A percentile compares a stretch with the other conserved stretches of the same genome.
Conservation (phyloP, 495 filamentous ascomycete genomes). For the Penicillium flavigenum region DNA sequence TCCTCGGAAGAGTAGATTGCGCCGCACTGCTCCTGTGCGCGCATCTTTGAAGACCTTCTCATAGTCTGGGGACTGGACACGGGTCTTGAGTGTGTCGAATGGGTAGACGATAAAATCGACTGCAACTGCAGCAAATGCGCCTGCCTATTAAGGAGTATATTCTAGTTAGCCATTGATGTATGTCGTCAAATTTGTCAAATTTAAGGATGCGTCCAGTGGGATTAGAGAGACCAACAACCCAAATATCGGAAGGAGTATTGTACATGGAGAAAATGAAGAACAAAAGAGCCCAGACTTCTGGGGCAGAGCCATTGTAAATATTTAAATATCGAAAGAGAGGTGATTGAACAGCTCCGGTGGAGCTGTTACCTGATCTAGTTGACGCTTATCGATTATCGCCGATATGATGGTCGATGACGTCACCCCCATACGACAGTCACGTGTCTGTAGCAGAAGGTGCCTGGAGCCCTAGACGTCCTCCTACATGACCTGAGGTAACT, state of each 20-base stretch:
- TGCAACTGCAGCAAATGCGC: conserved; percentile 75
- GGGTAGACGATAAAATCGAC: conserved; percentile 82
- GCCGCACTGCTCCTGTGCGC: conserved; percentile 51
- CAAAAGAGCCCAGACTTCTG: background rate
- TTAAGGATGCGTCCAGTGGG: background rate
- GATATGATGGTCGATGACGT: conserved; percentile 11
- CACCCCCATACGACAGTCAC: background rate
- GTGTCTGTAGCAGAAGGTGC: background rate
- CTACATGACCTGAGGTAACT: background rate
- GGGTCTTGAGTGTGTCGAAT: conserved; percentile 81
- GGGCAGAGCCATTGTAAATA: background rate
- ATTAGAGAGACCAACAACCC: conserved; percentile 39
- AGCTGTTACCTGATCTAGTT: background rate
- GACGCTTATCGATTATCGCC: background rate
- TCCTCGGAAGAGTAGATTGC: conserved; percentile 63
- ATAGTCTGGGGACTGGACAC: conserved; percentile 76
- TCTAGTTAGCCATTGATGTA: background rate
- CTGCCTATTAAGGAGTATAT: conserved; percentile 53
- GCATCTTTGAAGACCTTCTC: conserved; percentile 58
- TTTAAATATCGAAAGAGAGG: background rate
- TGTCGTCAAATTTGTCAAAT: background rate
- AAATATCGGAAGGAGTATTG: conserved; percentile 54
- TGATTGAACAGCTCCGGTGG: background rate
- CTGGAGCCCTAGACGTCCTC: background rate
- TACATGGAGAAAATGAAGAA: conserved; percentile 24